phyloP scores from a whole-genome alignment of 2,329 filamentous ascomycete genomes.

The Seiridium cupressi region DNA sequence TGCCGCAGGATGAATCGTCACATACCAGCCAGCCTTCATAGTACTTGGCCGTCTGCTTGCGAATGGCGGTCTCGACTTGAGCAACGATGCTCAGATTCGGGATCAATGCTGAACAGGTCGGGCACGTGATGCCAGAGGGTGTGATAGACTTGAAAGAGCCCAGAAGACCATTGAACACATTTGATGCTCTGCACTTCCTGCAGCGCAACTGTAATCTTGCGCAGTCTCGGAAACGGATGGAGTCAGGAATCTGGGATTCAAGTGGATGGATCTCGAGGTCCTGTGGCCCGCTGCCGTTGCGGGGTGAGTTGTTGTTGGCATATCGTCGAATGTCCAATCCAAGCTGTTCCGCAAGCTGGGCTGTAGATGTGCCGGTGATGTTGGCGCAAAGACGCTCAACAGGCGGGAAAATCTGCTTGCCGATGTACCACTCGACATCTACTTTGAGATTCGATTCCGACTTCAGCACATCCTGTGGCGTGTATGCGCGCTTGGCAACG shows the following conservation, averaged over 20 bases:
- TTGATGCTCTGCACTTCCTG: conserved; percentile 71
- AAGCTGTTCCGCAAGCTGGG: conserved; percentile 87
- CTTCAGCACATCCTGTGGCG: conserved; percentile 81
- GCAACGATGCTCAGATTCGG: conserved; percentile 74
- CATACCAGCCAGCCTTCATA: conserved; percentile 92
- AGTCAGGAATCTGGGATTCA: conserved; percentile 91
- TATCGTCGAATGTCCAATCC: conserved; percentile 91
- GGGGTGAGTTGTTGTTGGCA: conserved; percentile 55
- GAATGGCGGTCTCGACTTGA: conserved; percentile 83
- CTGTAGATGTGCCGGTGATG: conserved; percentile 87
- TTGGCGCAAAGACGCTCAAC: conserved; percentile 97
- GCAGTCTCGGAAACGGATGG: conserved; percentile 83
- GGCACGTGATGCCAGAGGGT: conserved; percentile 73
- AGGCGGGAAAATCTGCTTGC: conserved; percentile 97
- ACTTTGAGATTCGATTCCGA: conserved; percentile 72
- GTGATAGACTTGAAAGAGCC: conserved; percentile 1
- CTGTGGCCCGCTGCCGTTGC: conserved; percentile 39
- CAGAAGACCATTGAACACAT: conserved; percentile 74
- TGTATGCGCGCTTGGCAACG: conserved; percentile 85
- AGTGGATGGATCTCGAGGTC: conserved; percentile 82
- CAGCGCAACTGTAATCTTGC: conserved; percentile 76
- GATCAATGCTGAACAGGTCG: conserved; percentile 64
- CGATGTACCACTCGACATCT: conserved; percentile 96
- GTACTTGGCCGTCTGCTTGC: conserved; percentile 75
- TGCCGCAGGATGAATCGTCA: conserved; percentile 83